These are phyloP conservation scores for Pseudogymnoascus sp. DNA, from an alignment of 2,329 filamentous ascomycete species.

Conservation along the genomic window DNA sequence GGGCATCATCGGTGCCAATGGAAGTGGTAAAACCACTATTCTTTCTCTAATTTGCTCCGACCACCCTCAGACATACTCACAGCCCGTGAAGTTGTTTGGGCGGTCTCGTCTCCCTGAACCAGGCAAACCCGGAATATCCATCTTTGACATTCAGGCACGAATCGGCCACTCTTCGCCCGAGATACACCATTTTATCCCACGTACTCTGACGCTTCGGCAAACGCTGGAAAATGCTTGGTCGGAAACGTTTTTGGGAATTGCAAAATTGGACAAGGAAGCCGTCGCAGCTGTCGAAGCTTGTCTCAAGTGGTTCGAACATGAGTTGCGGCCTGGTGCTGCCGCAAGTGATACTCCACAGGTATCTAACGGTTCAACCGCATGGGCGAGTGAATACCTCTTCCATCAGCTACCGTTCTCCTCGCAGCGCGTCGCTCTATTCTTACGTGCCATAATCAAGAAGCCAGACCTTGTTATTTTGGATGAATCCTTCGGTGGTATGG, in stretches of 20 bases:
- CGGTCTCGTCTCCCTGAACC: conserved; percentile 68
- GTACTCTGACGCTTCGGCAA: conserved; percentile 61
- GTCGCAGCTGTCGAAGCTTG: conserved; percentile 56
- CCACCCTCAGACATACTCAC: conserved; percentile 87
- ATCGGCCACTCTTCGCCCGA: conserved; percentile 93
- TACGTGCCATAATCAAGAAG: conserved; percentile 71
- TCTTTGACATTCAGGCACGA: conserved; percentile 84
- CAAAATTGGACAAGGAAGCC: conserved; percentile 52
- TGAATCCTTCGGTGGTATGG: conserved; percentile 82
- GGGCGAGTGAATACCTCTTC: conserved; percentile 62
- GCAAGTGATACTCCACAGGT: conserved; percentile 12
- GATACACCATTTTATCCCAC: conserved; percentile 87
- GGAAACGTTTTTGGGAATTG: conserved; percentile 70
- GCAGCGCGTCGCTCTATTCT: conserved; percentile 77
- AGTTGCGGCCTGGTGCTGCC: conserved; percentile 48
- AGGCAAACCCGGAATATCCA: conserved; percentile 62
- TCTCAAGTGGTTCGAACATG: conserved; percentile 67
- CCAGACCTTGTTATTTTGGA: conserved; percentile 79
- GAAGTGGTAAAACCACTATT: conserved; percentile 91
- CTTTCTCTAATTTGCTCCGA: conserved; percentile 90
- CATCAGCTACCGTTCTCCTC: conserved; percentile 70
- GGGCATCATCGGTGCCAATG: conserved; percentile 90
- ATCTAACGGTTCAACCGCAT: conserved; percentile 34
- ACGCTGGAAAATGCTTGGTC: conserved; percentile 83
- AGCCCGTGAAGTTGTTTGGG: conserved; percentile 81